Evolutionary conservation across 345 rosid species (phyloP).

Genomic region (Rhodamnia argentea): DNA sequence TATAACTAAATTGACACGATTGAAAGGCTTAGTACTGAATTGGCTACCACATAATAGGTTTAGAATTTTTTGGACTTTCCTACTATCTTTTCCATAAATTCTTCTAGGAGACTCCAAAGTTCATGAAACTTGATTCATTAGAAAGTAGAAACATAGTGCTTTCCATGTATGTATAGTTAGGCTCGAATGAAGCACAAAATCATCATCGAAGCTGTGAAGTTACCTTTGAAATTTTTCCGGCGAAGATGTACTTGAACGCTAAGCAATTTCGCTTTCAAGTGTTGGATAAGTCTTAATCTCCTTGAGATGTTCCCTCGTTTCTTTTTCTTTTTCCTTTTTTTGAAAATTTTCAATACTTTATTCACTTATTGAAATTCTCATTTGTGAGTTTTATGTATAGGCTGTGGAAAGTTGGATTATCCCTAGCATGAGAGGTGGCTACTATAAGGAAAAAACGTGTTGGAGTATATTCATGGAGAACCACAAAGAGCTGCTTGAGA

Average conservation of each 20-base stretch:
- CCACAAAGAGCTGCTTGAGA: neutral
- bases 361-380: neutral
- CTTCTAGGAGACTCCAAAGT: neutral
- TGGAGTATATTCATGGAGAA: neutral
- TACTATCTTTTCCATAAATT: no score
- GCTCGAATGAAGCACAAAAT: no score
- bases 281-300: neutral
- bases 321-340: fast-evolving
- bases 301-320: fast-evolving
- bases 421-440: neutral
- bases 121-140: no score
- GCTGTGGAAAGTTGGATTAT: neutral
- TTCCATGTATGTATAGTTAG: no score
- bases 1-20: no score
- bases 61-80: no score
- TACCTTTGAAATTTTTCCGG: fast-evolving
- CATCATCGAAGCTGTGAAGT: neutral
- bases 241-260: no score
- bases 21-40: no score
- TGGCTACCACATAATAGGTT: fast-evolving
- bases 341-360: neutral
- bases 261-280: no score
- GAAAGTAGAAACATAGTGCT: no score
- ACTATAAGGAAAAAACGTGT: fast-evolving
- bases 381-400: neutral